Percentiles rank a stretch among this genome's conserved stretches.
Evolutionary conservation across 352 stramenopile genomes (phyloP).

Genomic region (Phytophthora cactorum): DNA sequence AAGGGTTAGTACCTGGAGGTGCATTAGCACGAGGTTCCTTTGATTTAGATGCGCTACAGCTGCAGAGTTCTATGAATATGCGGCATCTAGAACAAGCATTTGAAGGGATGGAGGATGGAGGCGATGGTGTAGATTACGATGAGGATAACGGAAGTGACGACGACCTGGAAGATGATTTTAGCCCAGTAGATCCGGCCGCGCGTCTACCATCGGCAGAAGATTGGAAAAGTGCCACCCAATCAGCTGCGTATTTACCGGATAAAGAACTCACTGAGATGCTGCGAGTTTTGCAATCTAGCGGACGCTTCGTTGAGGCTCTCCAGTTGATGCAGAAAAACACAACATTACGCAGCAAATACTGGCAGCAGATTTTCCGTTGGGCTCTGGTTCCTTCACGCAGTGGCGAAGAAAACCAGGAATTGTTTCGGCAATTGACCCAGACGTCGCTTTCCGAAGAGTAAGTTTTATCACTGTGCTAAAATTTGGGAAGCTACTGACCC

Average conservation of each 20-base stretch:
- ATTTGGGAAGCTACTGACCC: background rate
- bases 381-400: slow-evolving; percentile 38
- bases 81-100: slow-evolving; percentile 40
- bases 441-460: slow-evolving; percentile 60
- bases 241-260: slow-evolving; percentile 46
- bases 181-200: slow-evolving; percentile 8
- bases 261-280: slow-evolving; percentile 63
- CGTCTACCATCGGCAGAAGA: slow-evolving; percentile 18
- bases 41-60: slow-evolving; percentile 59
- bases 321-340: slow-evolving; percentile 75
- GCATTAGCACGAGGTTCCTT: slow-evolving; percentile 40
- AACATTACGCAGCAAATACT: slow-evolving; percentile 55
- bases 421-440: slow-evolving; percentile 26
- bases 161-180: slow-evolving; percentile 26
- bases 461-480: slow-evolving; percentile 14
- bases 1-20: slow-evolving; percentile 57
- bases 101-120: slow-evolving; percentile 40
- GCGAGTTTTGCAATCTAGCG: slow-evolving; percentile 60
- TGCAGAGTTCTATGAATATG: slow-evolving; percentile 64
- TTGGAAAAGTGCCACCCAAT: slow-evolving; percentile 30
- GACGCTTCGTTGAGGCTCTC: slow-evolving; percentile 76
- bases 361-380: slow-evolving; percentile 73
- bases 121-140: slow-evolving; percentile 16
- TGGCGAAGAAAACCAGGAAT: slow-evolving; percentile 11
- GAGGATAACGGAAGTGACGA: slow-evolving; percentile 14